phyloP scores from a whole-genome alignment of 2,329 filamentous ascomycete genomes.

The Paraconiothyrium sp. region DNA sequence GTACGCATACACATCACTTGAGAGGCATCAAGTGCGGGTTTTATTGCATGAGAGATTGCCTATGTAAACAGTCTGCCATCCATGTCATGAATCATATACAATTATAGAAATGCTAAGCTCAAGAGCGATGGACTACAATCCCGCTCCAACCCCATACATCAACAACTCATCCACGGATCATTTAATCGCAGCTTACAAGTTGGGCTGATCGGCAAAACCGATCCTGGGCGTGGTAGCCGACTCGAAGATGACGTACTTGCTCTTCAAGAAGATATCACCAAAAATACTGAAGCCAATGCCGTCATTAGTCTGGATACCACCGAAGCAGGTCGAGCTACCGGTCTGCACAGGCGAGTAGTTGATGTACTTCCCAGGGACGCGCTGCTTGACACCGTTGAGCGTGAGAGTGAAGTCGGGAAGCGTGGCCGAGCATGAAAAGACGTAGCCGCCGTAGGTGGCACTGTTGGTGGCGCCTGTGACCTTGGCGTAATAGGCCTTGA shows the following conservation, averaged over 20 bases:
- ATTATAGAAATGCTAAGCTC: no score
- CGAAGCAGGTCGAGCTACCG: conserved; percentile 68
- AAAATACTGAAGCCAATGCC: conserved; percentile 74
- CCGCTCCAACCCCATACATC: not conserved
- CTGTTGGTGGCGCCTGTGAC: conserved; percentile 63
- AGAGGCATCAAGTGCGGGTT: no score
- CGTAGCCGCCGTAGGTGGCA: conserved; percentile 62
- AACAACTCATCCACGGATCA: not conserved
- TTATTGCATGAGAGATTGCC: no score
- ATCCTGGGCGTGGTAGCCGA: conserved; percentile 49
- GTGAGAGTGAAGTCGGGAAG: conserved; percentile 64
- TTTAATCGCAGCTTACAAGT: conserved; percentile 24
- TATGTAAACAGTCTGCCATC: no score
- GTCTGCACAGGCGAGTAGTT: conserved; percentile 60
- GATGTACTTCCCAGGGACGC: conserved; percentile 64
- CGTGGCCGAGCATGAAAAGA: conserved; percentile 61
- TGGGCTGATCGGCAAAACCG: conserved; percentile 56
- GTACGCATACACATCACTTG: no score
- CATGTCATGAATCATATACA: no score
- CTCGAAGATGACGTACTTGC: conserved; percentile 72
- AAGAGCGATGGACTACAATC: no score
- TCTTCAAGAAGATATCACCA: conserved; percentile 83
- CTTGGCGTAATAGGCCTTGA: conserved; percentile 67
- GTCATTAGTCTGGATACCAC: conserved; percentile 74
- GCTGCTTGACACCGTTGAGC: conserved; percentile 61